Percentiles rank a stretch among this genome's conserved stretches.
These are phyloP conservation scores for Metschnikowia lochheadii DNA, from an alignment of 805 yeast genomes.

Conservation along the genomic window DNA sequence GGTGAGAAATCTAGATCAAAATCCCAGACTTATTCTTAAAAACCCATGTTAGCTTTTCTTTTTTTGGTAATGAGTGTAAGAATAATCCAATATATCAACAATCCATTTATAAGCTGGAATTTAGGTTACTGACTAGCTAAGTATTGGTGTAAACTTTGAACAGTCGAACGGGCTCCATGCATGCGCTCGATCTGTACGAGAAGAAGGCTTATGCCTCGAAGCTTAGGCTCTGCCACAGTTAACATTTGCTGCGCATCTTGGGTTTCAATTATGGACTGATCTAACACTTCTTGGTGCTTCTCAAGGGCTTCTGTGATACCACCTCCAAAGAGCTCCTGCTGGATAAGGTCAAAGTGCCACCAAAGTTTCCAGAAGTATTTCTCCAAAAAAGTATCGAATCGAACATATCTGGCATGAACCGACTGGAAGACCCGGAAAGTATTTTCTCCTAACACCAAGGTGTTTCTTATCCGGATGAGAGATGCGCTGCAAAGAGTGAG, in stretches of 20 bases:
- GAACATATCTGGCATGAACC: neutral
- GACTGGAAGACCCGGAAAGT: neutral
- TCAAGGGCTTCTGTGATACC: neutral
- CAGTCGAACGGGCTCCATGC: neutral
- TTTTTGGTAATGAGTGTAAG: no score
- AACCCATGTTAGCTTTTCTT: no score
- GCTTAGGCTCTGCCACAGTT: neutral
- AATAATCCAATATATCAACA: neutral
- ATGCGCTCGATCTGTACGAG: constrained; percentile 1
- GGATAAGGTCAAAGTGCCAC: constrained; percentile 7
- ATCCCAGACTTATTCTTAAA: no score
- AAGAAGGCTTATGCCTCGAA: constrained; percentile 1
- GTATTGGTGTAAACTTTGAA: neutral
- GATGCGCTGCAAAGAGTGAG: neutral
- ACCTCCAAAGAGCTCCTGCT: neutral
- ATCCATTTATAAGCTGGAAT: no score
- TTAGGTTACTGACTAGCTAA: neutral
- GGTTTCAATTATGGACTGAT: neutral
- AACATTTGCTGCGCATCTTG: neutral
- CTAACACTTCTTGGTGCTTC: neutral
- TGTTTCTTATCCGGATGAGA: neutral
- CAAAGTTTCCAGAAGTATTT: constrained; percentile 7
- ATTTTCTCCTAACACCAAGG: neutral
- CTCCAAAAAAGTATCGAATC: constrained; percentile 3
- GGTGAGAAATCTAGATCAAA: neutral